These are phyloP conservation scores for Mycosarcoma mackinlayi DNA, from an alignment of 1,284 basidiomycete species.

Conservation along the genomic window DNA sequence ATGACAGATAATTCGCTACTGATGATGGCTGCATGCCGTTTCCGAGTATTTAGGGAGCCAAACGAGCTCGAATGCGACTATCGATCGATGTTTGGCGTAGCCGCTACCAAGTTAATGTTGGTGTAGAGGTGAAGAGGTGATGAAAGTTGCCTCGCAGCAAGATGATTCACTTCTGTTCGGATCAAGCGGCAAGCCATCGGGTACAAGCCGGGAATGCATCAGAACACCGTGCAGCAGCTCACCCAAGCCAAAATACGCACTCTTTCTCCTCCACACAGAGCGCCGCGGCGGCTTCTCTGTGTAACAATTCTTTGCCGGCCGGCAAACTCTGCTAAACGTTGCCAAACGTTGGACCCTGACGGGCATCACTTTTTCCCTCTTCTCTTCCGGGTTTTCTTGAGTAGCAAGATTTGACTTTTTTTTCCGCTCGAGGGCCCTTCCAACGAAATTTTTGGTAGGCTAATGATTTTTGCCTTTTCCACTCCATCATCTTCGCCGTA, in stretches of 20 bases:
- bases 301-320: constrained; percentile 17
- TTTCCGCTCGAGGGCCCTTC: too few species aligned
- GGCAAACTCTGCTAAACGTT: too few species aligned
- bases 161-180: constrained; percentile 5
- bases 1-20: background rate
- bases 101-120: background rate
- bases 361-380: background rate
- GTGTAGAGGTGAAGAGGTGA: background rate
- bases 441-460: background rate
- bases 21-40: background rate
- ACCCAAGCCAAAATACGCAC: background rate
- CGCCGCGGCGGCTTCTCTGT: background rate
- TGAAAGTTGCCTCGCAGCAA: background rate
- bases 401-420: too few species aligned
- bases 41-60: too few species aligned
- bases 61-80: too few species aligned
- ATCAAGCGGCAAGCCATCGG: background rate
- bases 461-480: too few species aligned
- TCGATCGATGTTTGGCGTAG: too few species aligned
- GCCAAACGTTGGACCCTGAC: constrained; percentile 28
- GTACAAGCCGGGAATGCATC: too few species aligned
- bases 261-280: constrained; percentile 19
- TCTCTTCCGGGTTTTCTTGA: constrained; percentile 2
- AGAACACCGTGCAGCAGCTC: background rate
- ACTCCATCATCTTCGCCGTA: too few species aligned